Base-by-base conservation (phyloP, 768 basidiomycete genomes). In the Russula sp. region DNA sequence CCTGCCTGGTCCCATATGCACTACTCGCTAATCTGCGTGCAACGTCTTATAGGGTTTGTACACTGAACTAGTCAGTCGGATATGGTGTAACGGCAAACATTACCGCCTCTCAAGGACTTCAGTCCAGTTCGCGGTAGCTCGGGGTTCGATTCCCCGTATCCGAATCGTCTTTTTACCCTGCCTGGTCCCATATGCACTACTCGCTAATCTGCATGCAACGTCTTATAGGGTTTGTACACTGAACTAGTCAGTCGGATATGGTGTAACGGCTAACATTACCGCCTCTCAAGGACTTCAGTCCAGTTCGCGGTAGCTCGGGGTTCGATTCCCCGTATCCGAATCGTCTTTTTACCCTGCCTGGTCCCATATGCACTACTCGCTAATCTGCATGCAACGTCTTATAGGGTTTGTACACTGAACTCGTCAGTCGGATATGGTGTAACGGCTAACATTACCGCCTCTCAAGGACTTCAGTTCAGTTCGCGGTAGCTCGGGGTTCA, bases 71-170 rank as follows among this genome's bases (percentile, higher is more conserved):
- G 0, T 0, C 3, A 22, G 8, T 73, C 73, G 71, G 72, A 72
- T 74, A 73, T 75, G 74, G 74, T 75, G 74, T 75, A 75, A 73
- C 71, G 74, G 74, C 69, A 71, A 75, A 75, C 74, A 75, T 75
- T 74, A 69, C 71, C 73, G 73, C 74, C 73, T 74, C 71, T 74
- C 72, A 75, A 0, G 13, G 44, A n/a, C n/a, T n/a, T n/a, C n/a
- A n/a, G n/a, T n/a, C n/a, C n/a, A n/a, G 66, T 2, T 3, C 74
- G 76, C 73, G 76, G 72, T 73, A 77, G 76, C 74, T 75, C 75
- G 73, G 75, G 76, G 76, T 76, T 76, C 75, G 75, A 76, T 72
- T 76, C 76, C 76, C 74, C 73, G 76, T 75, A 76, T 74, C 75
- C 73, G 74, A 76, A 70, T 22, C n/a, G n/a, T n/a, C n/a, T n/a